Percentiles rank a stretch among this genome's conserved stretches.
phyloP scores from a whole-genome alignment of 257 asterid genomes.

The Thymus mandschuricus region DNA sequence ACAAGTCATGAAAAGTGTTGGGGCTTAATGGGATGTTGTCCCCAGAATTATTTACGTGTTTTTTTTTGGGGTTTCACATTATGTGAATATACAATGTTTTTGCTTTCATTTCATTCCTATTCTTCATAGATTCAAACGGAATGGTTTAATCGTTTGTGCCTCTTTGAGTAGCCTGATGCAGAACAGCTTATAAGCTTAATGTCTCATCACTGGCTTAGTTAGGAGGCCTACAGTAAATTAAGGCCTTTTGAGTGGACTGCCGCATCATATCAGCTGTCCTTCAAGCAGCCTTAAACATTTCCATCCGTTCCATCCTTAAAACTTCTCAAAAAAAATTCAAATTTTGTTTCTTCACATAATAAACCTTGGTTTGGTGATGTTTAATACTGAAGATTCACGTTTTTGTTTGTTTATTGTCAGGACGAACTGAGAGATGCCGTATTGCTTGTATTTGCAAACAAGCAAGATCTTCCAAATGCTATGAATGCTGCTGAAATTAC shows the following conservation, averaged over 20 bases:
- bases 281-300: not conserved
- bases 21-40: not conserved
- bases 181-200: not conserved
- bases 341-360: too few species aligned
- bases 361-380: not conserved
- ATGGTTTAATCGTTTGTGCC: not conserved
- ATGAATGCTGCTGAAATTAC: slow-evolving; percentile 94
- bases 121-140: too few species aligned
- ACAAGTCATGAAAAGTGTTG: not conserved
- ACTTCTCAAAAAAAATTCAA: too few species aligned
- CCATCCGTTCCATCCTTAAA: not conserved
- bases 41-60: not conserved
- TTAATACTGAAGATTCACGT: not conserved
- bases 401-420: slow-evolving; percentile 37
- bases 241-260: slow-evolving; percentile 2
- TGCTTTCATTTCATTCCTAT: not conserved
- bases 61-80: not conserved
- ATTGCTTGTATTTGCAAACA: slow-evolving; percentile 85
- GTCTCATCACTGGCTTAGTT: slow-evolving; percentile 1
- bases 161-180: slow-evolving; percentile 11
- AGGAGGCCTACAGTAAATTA: slow-evolving; percentile 14
- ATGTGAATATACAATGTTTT: not conserved
- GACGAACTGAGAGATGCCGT: slow-evolving; percentile 92
- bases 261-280: not conserved
- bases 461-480: slow-evolving; percentile 95